These are phyloP conservation scores for Trichoderma semiorbis DNA, from an alignment of 2,329 filamentous ascomycete genomes.

Conservation along the genomic window DNA sequence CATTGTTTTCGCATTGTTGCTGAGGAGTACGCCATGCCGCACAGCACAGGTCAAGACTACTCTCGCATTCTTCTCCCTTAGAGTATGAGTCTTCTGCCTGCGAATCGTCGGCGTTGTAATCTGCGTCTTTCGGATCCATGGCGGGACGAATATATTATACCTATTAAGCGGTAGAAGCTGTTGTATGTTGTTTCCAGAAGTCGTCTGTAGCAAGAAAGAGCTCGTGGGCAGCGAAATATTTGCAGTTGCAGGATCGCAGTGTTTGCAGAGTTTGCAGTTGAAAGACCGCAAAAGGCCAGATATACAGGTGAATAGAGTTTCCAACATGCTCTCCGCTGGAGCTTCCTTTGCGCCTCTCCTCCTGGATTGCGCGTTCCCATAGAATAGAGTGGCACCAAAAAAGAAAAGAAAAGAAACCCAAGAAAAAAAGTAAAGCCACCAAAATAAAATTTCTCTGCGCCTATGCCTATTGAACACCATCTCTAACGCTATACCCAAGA, in stretches of 20 bases:
- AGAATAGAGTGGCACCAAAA: background rate
- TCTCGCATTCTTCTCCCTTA: background rate
- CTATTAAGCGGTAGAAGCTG: too few species aligned
- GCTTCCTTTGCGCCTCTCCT: background rate
- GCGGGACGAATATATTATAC: background rate
- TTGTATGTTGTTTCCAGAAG: too few species aligned
- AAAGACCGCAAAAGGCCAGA: background rate
- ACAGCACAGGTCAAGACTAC: constrained; percentile 13
- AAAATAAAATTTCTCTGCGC: background rate
- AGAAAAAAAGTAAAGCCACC: background rate
- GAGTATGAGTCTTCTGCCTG: background rate
- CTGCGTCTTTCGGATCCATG: background rate
- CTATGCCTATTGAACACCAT: constrained; percentile 11
- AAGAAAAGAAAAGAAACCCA: background rate
- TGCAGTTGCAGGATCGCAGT: too few species aligned
- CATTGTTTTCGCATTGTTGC: background rate
- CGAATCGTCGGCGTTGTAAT: too few species aligned
- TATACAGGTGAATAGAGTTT: background rate
- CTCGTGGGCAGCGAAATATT: background rate
- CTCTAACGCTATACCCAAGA: constrained; percentile 11
- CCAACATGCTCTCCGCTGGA: background rate
- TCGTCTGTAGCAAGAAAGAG: background rate
- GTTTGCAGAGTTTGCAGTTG: too few species aligned
- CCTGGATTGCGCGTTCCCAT: background rate
- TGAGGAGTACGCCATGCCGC: background rate